Base-by-base conservation (phyloP, 2,329 filamentous ascomycete genomes). In the Blumeria graminis region DNA sequence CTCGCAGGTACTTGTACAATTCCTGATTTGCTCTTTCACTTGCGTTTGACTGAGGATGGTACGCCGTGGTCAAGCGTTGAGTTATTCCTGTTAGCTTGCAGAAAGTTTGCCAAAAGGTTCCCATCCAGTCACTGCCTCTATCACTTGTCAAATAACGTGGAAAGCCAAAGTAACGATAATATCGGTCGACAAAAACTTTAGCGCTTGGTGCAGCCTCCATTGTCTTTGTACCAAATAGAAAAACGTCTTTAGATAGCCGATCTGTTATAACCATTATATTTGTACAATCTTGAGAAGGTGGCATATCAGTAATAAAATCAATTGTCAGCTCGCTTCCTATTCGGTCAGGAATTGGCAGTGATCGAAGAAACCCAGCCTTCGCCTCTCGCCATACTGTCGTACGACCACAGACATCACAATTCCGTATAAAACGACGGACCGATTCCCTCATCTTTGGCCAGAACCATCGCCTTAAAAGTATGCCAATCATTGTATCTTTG, bases 21-120 rank as follows among this genome's bases (percentile, higher is more conserved):
- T 52, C 32, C 35, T 52, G 48, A 35, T 52, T 52, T 52, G 48
- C 48, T 8, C 48, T 28, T n/a, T 52, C 48, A 33, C 48, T 52
- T 2, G 48, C 48, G n/a, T 52, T 52, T 4, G 22, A 52, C 10
- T 36, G 32, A 1, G 48, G 32, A 4, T 52, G 48, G 18, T 52
- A 52, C 1, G 48, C 7, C 16, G 48, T 52, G 14, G 48, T 34
- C 5, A 52, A 16, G 5, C 13, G 22, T 16, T 52, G 48, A 9
- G 5, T 36, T 6, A 52, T 52, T 32, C 32, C 48, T 13, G 32
- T 52, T 7, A 52, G 10, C 3, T 52, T 5, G n/a, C 48, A 52
- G 11, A 52, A 52, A 6, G 48, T 52, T n/a, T 16, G 33, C 48
- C 48, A 52, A 16, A 52, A 52, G 16, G 33, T 28, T n/a, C 48